Conservation (phyloP, 2,329 filamentous ascomycete genomes). For the Trichoderma sp. region DNA sequence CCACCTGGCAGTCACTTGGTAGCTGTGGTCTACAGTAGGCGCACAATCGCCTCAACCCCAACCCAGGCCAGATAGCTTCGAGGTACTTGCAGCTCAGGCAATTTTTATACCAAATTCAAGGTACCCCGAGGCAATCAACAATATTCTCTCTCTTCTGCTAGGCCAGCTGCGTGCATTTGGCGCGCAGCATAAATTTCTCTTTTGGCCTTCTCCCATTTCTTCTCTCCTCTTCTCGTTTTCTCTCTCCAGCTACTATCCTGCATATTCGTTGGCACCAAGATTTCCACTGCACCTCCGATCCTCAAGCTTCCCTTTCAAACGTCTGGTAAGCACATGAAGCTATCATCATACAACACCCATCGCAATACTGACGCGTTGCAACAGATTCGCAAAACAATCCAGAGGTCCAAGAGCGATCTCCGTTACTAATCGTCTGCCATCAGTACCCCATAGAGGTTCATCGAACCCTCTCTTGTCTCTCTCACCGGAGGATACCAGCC, state of each 20-base stretch:
- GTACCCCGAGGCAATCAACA: neutral
- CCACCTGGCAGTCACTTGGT: neutral
- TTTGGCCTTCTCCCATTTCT: neutral
- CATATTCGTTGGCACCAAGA: slow-evolving; percentile 99
- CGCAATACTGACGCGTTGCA: neutral
- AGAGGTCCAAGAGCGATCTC: slow-evolving; percentile 92
- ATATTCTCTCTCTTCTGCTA: neutral
- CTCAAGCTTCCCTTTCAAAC: slow-evolving; percentile 98
- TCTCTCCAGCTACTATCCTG: slow-evolving; percentile 77
- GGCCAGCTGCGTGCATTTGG: neutral
- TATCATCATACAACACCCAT: neutral
- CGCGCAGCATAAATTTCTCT: neutral
- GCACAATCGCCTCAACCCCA: neutral
- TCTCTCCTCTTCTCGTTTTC: neutral
- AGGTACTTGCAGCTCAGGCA: neutral
- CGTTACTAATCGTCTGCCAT: slow-evolving; percentile 99
- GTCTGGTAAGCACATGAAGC: slow-evolving; percentile 60
- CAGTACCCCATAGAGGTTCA: slow-evolving; percentile 94
- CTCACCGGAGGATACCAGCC: slow-evolving; percentile 98
- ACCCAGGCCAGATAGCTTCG: neutral
- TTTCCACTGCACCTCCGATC: slow-evolving; percentile 88
- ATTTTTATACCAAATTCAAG: neutral
- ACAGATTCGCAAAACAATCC: slow-evolving; percentile 85
- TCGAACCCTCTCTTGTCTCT: slow-evolving; percentile 97
- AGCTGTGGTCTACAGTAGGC: neutral